Evolutionary conservation across 306 rosid genomes (phyloP).

Genomic region (Purshia tridentata): DNA sequence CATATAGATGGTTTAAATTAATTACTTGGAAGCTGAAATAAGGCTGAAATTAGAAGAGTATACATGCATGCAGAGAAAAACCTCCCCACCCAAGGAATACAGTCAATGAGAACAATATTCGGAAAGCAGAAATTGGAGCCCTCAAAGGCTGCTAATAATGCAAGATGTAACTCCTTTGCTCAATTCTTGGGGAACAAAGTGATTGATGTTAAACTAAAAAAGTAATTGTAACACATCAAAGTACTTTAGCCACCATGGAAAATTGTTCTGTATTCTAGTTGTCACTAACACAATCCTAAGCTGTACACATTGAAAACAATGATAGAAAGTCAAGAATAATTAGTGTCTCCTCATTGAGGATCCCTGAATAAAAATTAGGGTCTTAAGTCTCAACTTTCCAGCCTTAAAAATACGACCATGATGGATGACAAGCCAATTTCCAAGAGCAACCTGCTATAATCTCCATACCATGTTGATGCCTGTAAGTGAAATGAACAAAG

Average conservation of each 20-base stretch:
- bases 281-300: conserved; percentile 71
- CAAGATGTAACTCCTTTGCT: conserved; percentile 24
- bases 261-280: conserved; percentile 55
- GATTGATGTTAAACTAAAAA: conserved; percentile 35
- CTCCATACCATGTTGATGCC: conserved; percentile 34
- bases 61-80: background rate
- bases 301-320: conserved; percentile 62
- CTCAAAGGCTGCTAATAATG: background rate
- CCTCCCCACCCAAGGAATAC: conserved; percentile 2
- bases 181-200: conserved; percentile 32
- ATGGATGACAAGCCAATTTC: conserved; percentile 45
- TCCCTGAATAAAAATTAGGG: conserved; percentile 59
- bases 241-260: conserved; percentile 35
- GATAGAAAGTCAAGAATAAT: conserved; percentile 42
- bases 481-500: conserved; percentile 30
- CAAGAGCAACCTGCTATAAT: conserved; percentile 35
- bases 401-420: conserved; percentile 38
- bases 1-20: background rate
- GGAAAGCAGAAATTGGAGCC: conserved; percentile 2
- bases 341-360: conserved; percentile 45
- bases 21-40: conserved; percentile 8
- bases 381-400: conserved; percentile 41
- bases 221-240: conserved; percentile 25
- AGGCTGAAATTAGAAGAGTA: background rate
- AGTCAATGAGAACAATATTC: background rate